Evolutionary conservation across 2,329 filamentous ascomycete species (phyloP).

Genomic region (Aspergillus sp.): DNA sequence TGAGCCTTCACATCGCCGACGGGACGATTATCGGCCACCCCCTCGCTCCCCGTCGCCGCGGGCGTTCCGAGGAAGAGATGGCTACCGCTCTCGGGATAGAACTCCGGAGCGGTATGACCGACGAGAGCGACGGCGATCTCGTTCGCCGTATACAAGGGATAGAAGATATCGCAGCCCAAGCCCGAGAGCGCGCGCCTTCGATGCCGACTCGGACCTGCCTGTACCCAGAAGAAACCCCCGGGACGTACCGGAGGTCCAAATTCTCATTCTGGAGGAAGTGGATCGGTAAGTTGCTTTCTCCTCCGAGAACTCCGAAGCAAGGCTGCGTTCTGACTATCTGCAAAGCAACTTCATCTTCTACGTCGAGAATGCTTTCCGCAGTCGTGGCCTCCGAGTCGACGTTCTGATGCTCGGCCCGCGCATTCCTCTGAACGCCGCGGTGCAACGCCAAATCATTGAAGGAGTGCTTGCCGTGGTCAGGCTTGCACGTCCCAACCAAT

Average conservation of each 20-base stretch:
- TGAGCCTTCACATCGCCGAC: constrained; percentile 44
- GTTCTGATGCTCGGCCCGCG: constrained; percentile 76
- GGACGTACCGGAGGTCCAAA: constrained; percentile 84
- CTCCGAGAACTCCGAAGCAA: neutral
- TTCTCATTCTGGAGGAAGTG: constrained; percentile 76
- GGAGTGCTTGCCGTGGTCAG: constrained; percentile 83
- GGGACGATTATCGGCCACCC: constrained; percentile 64
- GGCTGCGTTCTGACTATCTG: neutral
- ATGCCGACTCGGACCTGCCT: constrained; percentile 62
- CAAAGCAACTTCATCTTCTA: constrained; percentile 73
- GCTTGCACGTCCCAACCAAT: constrained; percentile 67
- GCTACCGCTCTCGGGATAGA: constrained; percentile 51
- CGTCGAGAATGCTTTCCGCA: constrained; percentile 73
- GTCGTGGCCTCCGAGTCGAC: constrained; percentile 69
- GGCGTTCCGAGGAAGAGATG: constrained; percentile 61
- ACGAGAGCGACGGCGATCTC: constrained; percentile 61
- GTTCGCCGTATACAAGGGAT: constrained; percentile 65
- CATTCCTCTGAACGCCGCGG: constrained; percentile 72
- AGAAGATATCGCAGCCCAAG: constrained; percentile 68
- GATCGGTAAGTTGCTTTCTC: constrained; percentile 45
- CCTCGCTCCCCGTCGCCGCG: constrained; percentile 59
- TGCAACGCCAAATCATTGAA: constrained; percentile 81
- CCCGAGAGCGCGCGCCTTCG: constrained; percentile 55
- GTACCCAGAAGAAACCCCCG: constrained; percentile 70
- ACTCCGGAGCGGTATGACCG: constrained; percentile 52